These are phyloP conservation scores for Metschnikowia rubicola DNA, from an alignment of 805 yeast species.

Conservation along the genomic window DNA sequence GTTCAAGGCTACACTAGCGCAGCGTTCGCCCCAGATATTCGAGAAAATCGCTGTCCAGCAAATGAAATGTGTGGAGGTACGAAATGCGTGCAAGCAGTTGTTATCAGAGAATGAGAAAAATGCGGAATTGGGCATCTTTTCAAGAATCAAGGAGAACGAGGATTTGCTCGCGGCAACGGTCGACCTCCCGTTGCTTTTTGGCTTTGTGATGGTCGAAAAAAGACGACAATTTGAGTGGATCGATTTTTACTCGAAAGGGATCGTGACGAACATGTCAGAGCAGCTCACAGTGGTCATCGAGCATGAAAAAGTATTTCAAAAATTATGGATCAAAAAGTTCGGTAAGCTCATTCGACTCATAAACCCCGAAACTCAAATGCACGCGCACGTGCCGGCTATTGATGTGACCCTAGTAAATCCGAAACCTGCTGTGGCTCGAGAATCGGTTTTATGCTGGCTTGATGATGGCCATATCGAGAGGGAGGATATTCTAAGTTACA, in stretches of 20 bases:
- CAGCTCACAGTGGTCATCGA: constrained; percentile 54
- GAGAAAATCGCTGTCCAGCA: constrained; percentile 34
- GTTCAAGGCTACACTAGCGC: constrained; percentile 26
- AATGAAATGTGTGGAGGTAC: constrained; percentile 35
- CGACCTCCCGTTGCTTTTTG: constrained; percentile 71
- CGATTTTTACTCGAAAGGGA: constrained; percentile 38
- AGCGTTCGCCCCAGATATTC: constrained; percentile 25
- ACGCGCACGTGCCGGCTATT: constrained; percentile 23
- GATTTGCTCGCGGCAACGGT: constrained; percentile 44
- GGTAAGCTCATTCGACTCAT: constrained; percentile 37
- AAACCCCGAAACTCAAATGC: constrained; percentile 8
- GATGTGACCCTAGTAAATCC: constrained; percentile 18
- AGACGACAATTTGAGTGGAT: constrained; percentile 59
- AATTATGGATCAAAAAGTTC: constrained; percentile 63
- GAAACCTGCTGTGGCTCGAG: background rate
- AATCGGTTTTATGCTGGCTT: constrained; percentile 30
- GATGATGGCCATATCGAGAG: constrained; percentile 32
- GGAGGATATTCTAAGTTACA: constrained; percentile 30
- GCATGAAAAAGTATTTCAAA: constrained; percentile 53
- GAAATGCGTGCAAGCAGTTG: constrained; percentile 25
- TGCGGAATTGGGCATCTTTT: background rate
- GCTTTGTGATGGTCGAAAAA: constrained; percentile 61
- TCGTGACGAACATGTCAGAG: constrained; percentile 47
- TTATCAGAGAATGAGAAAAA: constrained; percentile 14
- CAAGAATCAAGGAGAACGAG: constrained; percentile 29